Evolutionary conservation across 2,329 filamentous ascomycete species (phyloP), one percentile per base, ranked within the genome.

Genomic region (Alternaria brassicicola): DNA sequence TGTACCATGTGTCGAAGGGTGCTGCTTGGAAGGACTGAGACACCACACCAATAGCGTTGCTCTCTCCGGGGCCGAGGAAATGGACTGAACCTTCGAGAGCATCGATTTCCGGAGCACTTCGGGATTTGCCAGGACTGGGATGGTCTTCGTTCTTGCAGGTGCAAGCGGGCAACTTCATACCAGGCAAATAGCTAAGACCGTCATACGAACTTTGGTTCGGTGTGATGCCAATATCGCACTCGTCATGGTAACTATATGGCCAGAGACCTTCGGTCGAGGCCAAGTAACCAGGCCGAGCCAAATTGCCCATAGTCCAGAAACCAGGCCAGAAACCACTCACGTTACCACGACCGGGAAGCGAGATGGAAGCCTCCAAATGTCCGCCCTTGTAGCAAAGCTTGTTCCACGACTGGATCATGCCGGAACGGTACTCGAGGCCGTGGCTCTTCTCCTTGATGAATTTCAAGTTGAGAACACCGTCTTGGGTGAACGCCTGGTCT

Each of bases 381-480:
- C 89, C 89, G 30, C 88, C 88, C 60, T 89, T 90, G 79, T 90
- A 91, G 75, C 89, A 90, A 53, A 91, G 72, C 71, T 89, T 86
- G 73, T 91, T 91, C 88, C 88, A 91, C 10, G 86, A 89, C 68
- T 91, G 88, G 8, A 91, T 65, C 88, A 91, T 91, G n/a, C 88
- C 88, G 6, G 88, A 90, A 49, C 88, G 83, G 69, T 88, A 91
- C 59, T 88, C 82, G 21, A 90, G 77, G 46, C 83, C 83, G 71
- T 91, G 88, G 62, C 85, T 91, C 61, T 84, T 76, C 70, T 88
- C 89, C 6, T 83, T 80, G 69, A 89, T 87, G 65, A 91, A 89
- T 43, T 82, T 82, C 49, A 91, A 78, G 68, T 88, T 85, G 36
- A 90, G 79, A 1, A 84, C 83, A 25, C 88, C 88, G 62, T 88